phyloP scores from a whole-genome alignment of 257 asterid genomes.

The Nicotiana otophora region DNA sequence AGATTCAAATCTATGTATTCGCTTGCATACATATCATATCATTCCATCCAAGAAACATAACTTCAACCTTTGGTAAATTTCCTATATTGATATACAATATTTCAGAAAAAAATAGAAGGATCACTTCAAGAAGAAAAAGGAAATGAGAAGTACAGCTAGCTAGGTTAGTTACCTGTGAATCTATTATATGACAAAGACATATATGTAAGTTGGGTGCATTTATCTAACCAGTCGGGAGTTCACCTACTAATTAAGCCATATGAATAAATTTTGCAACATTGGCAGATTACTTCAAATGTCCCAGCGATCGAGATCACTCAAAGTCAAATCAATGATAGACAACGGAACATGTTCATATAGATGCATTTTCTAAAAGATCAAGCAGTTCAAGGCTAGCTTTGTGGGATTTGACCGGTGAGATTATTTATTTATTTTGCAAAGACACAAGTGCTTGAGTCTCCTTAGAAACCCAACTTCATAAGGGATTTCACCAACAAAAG shows the following conservation, averaged over 20 bases:
- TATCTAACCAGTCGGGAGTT: background rate
- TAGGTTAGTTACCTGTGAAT: conserved; percentile 12
- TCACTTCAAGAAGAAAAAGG: background rate
- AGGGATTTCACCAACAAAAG: conserved; percentile 12
- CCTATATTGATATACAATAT: conserved; percentile 1
- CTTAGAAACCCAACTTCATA: background rate
- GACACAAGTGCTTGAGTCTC: background rate
- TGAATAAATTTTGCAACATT: background rate
- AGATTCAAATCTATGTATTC: too few species aligned
- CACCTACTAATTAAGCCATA: background rate
- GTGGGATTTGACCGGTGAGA: conserved; percentile 12
- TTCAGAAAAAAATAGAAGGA: background rate
- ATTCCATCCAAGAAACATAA: conserved; percentile 10
- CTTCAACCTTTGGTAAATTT: background rate
- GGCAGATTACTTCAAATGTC: background rate
- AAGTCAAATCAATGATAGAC: background rate
- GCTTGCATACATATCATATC: background rate
- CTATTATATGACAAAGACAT: conserved; percentile 6
- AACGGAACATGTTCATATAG: conserved; percentile 7
- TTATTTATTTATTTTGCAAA: background rate
- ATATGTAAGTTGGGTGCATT: conserved; percentile 7
- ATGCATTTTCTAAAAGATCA: background rate
- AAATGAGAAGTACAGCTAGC: background rate
- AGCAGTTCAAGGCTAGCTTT: conserved; percentile 11
- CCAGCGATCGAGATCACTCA: conserved; percentile 5